Evolutionary conservation across 345 rosid species (phyloP).

Genomic region (Aegle marmelos): DNA sequence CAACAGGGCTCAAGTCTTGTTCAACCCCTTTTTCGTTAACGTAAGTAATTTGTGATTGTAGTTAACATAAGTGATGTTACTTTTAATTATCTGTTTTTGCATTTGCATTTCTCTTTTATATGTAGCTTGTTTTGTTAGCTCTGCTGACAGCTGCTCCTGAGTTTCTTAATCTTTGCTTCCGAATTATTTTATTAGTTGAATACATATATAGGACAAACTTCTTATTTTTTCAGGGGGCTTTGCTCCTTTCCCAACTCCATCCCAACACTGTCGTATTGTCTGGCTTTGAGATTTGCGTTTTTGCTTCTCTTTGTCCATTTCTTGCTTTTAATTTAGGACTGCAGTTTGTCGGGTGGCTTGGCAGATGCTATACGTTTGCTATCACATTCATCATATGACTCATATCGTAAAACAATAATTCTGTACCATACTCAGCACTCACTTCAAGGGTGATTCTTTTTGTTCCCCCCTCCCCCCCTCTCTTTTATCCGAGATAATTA

Average conservation of each 20-base stretch:
- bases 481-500: too few relatives aligned
- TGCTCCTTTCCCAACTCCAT: neutral
- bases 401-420: neutral
- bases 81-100: neutral
- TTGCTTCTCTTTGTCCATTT: neutral
- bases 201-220: too few relatives aligned
- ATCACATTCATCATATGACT: neutral
- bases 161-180: too few relatives aligned
- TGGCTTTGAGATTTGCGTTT: neutral
- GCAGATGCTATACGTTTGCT: neutral
- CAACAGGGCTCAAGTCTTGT: slow-evolving; percentile 62
- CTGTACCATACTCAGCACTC: neutral
- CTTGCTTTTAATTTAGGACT: neutral
- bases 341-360: neutral
- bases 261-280: neutral
- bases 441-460: too few relatives aligned
- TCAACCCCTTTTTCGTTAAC: slow-evolving; percentile 52
- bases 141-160: too few relatives aligned
- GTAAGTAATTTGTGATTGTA: slow-evolving; percentile 31
- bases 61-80: too few relatives aligned
- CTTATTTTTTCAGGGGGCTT: too few relatives aligned
- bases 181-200: too few relatives aligned
- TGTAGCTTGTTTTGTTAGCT: neutral
- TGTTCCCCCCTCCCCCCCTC: too few relatives aligned
- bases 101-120: neutral